Base-by-base conservation (phyloP, 768 basidiomycete species). In the Amanita pallidorosea region DNA sequence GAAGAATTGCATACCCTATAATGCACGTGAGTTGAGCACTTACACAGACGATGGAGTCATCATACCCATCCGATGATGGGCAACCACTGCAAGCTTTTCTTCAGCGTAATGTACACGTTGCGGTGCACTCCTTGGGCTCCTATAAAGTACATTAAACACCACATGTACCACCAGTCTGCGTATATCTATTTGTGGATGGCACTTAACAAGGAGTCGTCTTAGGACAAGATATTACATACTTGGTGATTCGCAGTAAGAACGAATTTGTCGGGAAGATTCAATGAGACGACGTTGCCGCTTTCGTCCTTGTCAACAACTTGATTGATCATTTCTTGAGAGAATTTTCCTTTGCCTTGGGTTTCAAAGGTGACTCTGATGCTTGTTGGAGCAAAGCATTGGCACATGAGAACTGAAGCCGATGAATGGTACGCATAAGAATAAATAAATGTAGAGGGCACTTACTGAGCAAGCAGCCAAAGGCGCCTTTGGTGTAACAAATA, bases 171-270 rank as follows among this genome's bases (percentile, higher is more conserved):
- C 85, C 87, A 88, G 65, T 88, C 85, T 4, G 80, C 74, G 60
- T 89, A 88, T 33, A 83, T 71, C 86, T 88, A 33, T 33, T 33
- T 4, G 49, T 52, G 40, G 5, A n/a, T 47, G 25, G 29, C 25
- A 43, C 11, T 22, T 31, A 48, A 51, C 41, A 42, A 29, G 40
- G 9, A 15, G 37, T 33, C 42, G 27, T 6, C 45, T 33, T 31
- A 25, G 2, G n/a, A 20, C 18, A 18, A 12, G 2, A 23, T 11
- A 23, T 18, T 3, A 18, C 71, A 42, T 53, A 91, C 90, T 72
- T 94, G 95, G 63, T 99, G 95, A 63, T 99, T 99, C 12, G 89
- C 80, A 58, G 93, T 88, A 55, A 92, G 67, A 22, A 98, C 83
- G 31, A 83, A 77, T 63, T 90, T 84, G 55, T 77, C 77, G 1